Evolutionary conservation across 495 filamentous ascomycete genomes (phyloP).

Genomic region (Niebla homalea): DNA sequence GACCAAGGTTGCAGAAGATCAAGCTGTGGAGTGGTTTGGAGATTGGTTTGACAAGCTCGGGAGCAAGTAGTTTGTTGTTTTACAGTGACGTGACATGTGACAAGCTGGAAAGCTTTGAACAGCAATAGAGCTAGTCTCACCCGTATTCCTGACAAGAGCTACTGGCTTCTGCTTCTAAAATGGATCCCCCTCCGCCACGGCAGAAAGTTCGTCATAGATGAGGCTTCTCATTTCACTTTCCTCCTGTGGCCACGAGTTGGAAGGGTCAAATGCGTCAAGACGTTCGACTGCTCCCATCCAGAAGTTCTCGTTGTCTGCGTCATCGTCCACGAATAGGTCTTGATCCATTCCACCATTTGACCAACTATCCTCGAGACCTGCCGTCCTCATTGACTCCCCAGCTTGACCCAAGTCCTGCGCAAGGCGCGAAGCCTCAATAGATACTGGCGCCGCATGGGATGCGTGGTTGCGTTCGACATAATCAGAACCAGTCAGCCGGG

Average conservation of each 20-base stretch:
- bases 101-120: no score
- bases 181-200: not conserved
- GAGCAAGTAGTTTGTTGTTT: not conserved
- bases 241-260: conserved; percentile 9
- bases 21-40: conserved; percentile 44
- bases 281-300: conserved; percentile 1
- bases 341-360: conserved; percentile 35
- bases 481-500: conserved; percentile 43
- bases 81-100: no score
- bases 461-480: conserved; percentile 22
- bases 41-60: conserved; percentile 18
- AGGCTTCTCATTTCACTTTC: conserved; percentile 11
- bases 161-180: no score
- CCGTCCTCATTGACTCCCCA: no score
- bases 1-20: conserved; percentile 33
- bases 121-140: no score
- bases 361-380: not conserved
- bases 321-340: not conserved
- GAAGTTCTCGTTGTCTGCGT: not conserved
- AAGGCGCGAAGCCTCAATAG: no score
- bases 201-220: conserved; percentile 7
- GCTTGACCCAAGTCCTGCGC: no score
- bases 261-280: not conserved
- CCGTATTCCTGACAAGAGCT: no score
- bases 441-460: no score